Conservation (phyloP, 1,284 basidiomycete species). For the Ganoderma lingzhi region DNA sequence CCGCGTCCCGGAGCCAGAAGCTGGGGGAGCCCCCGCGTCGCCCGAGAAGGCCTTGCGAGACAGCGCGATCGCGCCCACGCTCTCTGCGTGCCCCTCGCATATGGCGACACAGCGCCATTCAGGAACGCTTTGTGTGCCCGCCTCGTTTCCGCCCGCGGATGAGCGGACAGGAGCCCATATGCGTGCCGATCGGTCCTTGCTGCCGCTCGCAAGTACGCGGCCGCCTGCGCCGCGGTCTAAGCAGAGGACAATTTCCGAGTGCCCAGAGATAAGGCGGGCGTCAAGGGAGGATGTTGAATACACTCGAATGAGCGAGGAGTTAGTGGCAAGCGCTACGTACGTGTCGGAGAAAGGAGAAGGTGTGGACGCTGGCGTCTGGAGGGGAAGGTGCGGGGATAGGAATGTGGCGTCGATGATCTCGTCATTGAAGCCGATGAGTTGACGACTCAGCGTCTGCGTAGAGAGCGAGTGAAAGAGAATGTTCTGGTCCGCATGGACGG, state of each 20-base stretch:
- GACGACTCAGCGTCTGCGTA: constrained; percentile 72
- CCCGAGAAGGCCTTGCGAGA: constrained; percentile 55
- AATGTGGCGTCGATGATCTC: constrained; percentile 93
- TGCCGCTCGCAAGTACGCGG: constrained; percentile 85
- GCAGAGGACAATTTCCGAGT: constrained; percentile 92
- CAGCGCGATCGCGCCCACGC: constrained; percentile 90
- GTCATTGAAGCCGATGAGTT: constrained; percentile 97
- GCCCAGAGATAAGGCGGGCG: constrained; percentile 85
- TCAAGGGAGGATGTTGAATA: constrained; percentile 82
- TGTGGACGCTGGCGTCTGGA: constrained; percentile 30
- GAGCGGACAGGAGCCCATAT: constrained; percentile 74
- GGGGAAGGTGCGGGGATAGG: constrained; percentile 58
- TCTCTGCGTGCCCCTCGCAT: constrained; percentile 95
- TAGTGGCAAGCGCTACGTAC: constrained; percentile 93
- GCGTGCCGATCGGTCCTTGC: constrained; percentile 91
- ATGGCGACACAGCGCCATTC: constrained; percentile 86
- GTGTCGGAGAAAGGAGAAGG: constrained; percentile 54
- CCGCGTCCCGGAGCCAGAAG: constrained; percentile 20
- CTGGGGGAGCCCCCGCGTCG: constrained; percentile 24
- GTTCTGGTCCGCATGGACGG: constrained; percentile 97
- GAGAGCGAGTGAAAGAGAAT: constrained; percentile 87
- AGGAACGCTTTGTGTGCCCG: constrained; percentile 41
- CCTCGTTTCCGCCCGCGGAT: constrained; percentile 14
- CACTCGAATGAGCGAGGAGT: constrained; percentile 91
- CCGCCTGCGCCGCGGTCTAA: constrained; percentile 78